These are phyloP conservation scores for Triticum timopheevii DNA, from an alignment of 176 grass and related monocot genomes.

Conservation along the genomic window DNA sequence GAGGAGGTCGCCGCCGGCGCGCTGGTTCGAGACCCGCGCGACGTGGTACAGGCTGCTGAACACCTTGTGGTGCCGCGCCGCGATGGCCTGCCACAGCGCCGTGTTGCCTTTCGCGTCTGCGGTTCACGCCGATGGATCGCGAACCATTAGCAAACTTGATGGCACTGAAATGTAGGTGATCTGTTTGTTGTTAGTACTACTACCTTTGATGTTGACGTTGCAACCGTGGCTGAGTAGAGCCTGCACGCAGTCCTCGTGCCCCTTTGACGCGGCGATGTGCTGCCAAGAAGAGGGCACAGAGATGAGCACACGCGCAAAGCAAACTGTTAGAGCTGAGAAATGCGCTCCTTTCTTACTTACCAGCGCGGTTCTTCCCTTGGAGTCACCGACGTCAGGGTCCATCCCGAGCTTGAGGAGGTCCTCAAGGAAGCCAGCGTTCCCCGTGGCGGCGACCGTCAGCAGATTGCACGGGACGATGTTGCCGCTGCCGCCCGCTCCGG, in stretches of 20 bases:
- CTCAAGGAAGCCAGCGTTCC: constrained; percentile 76
- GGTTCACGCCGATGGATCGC: neutral
- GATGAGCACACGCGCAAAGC: no score
- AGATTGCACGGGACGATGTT: constrained; percentile 74
- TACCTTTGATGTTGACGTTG: constrained; percentile 67
- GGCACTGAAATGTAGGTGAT: no score
- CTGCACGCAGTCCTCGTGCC: constrained; percentile 78
- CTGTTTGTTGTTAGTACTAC: no score
- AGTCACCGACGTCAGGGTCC: constrained; percentile 75
- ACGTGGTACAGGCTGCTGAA: constrained; percentile 80
- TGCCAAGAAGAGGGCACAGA: neutral
- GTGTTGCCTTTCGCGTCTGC: constrained; percentile 63
- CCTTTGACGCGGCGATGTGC: constrained; percentile 92
- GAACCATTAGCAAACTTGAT: no score
- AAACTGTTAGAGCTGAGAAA: no score
- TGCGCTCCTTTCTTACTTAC: constrained; percentile 24
- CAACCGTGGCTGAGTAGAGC: constrained; percentile 75
- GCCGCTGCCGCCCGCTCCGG: constrained; percentile 30
- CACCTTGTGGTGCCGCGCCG: constrained; percentile 66
- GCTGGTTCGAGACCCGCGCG: constrained; percentile 48
- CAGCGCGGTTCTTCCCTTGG: constrained; percentile 81
- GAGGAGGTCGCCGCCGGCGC: constrained; percentile 61
- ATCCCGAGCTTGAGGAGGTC: constrained; percentile 83
- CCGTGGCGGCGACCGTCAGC: constrained; percentile 65
- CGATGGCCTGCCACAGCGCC: constrained; percentile 68